Percentiles rank a stretch among this genome's conserved stretches.
Evolutionary conservation across 192 early-diverging fungal species (phyloP).

Genomic region (Entophlyctis helioformis): DNA sequence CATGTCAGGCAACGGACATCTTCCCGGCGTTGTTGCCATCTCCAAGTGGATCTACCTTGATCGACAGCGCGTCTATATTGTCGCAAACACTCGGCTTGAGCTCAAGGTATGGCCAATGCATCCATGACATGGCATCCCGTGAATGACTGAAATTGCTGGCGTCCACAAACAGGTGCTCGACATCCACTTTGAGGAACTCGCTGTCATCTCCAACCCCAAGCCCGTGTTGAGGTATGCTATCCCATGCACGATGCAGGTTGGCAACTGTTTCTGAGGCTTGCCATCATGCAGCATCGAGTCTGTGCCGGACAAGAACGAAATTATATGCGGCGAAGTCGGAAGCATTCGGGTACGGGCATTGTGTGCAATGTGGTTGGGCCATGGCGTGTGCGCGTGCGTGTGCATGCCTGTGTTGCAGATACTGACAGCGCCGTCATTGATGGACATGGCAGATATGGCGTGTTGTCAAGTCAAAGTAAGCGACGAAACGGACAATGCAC

Average conservation of each 20-base stretch:
- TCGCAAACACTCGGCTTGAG: slow-evolving; percentile 23
- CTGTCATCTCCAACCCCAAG: slow-evolving; percentile 16
- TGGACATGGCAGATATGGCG: slow-evolving; percentile 3
- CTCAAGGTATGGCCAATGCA: slow-evolving; percentile 12
- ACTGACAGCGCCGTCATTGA: background rate
- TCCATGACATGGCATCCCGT: background rate
- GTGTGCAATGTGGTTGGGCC: background rate
- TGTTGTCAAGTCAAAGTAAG: slow-evolving; percentile 2
- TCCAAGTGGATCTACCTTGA: slow-evolving; percentile 20
- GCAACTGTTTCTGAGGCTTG: background rate
- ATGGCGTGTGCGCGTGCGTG: background rate
- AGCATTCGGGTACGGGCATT: slow-evolving; percentile 13
- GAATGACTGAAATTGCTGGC: background rate
- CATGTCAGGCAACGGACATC: too few relatives aligned
- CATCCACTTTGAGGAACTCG: slow-evolving; percentile 20
- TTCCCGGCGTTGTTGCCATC: slow-evolving; percentile 5
- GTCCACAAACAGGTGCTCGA: slow-evolving; percentile 16
- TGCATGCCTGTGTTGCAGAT: too few relatives aligned
- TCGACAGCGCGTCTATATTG: slow-evolving; percentile 19
- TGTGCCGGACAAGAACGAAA: slow-evolving; percentile 17
- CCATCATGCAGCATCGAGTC: slow-evolving; percentile 15
- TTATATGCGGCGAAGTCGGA: slow-evolving; percentile 30
- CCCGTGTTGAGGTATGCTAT: slow-evolving; percentile 28
- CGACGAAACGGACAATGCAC: background rate
- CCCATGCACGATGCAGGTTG: background rate